These are phyloP conservation scores for Calonectria pseudoreteaudii DNA, from an alignment of 2,329 filamentous ascomycete species.

Conservation along the genomic window DNA sequence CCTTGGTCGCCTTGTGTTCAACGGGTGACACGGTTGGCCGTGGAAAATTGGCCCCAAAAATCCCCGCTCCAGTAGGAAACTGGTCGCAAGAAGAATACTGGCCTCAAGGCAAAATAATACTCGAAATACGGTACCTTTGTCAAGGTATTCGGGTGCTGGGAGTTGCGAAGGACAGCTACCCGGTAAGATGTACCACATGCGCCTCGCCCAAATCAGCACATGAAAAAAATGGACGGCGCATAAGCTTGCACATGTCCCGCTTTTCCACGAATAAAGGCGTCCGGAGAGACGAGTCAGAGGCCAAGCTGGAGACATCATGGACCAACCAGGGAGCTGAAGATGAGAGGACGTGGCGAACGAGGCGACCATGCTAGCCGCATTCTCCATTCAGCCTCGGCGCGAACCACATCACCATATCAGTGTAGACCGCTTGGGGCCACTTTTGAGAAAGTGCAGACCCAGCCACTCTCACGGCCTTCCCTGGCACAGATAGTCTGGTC, in stretches of 20 bases:
- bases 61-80: not conserved
- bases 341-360: not conserved
- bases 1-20: not conserved
- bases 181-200: not conserved
- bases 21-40: not conserved
- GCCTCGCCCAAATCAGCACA: not conserved
- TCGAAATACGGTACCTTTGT: not conserved
- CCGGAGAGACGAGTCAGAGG: not conserved
- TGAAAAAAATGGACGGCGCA: not conserved
- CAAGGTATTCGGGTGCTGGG: not conserved
- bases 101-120: not conserved
- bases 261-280: not conserved
- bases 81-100: not conserved
- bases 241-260: not conserved
- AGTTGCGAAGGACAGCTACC: not conserved
- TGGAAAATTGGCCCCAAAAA: not conserved
- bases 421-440: not conserved
- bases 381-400: not conserved
- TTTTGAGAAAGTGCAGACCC: not conserved
- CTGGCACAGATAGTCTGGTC: not conserved
- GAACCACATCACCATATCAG: not conserved
- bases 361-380: not conserved
- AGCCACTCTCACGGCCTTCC: not conserved
- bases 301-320: not conserved
- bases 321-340: not conserved